phyloP scores from a whole-genome alignment of 441 rosid species.

The Aleurites moluccanus region DNA sequence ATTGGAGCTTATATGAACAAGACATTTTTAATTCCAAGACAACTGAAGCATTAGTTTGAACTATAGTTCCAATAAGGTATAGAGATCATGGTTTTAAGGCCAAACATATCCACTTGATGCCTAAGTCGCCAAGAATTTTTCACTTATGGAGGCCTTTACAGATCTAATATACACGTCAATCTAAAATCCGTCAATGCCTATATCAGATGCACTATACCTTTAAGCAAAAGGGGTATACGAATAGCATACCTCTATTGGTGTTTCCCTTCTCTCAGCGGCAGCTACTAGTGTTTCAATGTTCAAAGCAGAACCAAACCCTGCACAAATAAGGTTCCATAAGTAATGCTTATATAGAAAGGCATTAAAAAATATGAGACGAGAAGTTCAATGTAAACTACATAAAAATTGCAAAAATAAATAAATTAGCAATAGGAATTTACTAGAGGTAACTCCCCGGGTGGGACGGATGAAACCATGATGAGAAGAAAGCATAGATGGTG shows the following conservation, averaged over 20 bases:
- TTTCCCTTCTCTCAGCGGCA: conserved; percentile 97
- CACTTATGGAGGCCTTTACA: neutral
- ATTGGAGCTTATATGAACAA: neutral
- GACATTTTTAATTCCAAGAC: neutral
- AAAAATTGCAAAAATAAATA: neutral
- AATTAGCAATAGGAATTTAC: conserved; percentile 43
- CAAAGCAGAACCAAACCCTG: conserved; percentile 98
- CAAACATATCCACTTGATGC: neutral
- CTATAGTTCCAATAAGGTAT: too few species aligned
- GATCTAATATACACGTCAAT: neutral
- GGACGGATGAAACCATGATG: conserved; percentile 72
- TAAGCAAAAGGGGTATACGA: neutral
- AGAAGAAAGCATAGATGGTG: conserved; percentile 48
- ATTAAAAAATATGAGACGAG: neutral
- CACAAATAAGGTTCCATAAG: conserved; percentile 11
- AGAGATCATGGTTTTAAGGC: neutral
- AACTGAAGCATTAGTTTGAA: neutral
- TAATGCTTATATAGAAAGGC: neutral
- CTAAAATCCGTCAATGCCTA: neutral
- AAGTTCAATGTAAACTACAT: neutral
- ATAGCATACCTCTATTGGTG: conserved; percentile 75
- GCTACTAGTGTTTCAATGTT: conserved; percentile 97
- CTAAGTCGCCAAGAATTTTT: neutral
- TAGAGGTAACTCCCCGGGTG: conserved; percentile 70
- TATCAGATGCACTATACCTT: neutral